Conservation (phyloP, 2,329 filamentous ascomycete genomes). For the Endothia cerciana region DNA sequence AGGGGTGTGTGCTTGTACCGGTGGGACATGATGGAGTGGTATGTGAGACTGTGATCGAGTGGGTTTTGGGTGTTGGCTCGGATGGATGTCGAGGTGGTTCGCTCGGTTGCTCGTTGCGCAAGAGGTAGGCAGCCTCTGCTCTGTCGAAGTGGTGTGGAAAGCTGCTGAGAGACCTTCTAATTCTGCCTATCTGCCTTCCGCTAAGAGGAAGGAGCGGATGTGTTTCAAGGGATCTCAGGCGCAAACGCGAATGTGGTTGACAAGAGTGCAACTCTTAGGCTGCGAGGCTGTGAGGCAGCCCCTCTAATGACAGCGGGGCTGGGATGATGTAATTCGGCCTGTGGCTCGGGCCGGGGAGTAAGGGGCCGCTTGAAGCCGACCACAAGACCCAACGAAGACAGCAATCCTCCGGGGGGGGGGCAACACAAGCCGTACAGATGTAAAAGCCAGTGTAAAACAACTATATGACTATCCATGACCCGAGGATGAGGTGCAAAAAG, state of each 20-base stretch:
- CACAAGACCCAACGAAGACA: not conserved
- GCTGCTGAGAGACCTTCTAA: not conserved
- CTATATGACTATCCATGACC: not conserved
- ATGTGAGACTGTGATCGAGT: not conserved
- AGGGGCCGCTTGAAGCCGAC: too few species aligned
- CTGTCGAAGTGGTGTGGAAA: not conserved
- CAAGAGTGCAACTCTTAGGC: not conserved
- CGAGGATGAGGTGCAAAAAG: not conserved
- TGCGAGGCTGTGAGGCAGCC: conserved; percentile 17
- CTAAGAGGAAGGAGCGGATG: not conserved
- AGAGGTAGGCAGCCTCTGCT: not conserved
- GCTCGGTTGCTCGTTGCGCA: not conserved
- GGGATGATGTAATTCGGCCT: conserved; percentile 18
- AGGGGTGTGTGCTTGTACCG: conserved; percentile 62
- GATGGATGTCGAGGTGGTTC: not conserved
- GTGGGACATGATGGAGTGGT: conserved; percentile 47
- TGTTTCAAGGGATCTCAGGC: conserved; percentile 4
- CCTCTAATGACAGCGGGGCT: conserved; percentile 25
- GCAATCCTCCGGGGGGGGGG: not conserved
- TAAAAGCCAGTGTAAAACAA: not conserved
- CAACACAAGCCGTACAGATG: not conserved
- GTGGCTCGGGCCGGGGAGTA: too few species aligned
- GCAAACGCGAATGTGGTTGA: conserved; percentile 1
- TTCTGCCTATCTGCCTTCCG: not conserved
- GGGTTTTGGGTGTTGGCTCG: not conserved